Evolutionary conservation across 2,329 filamentous ascomycete genomes (phyloP), one percentile per base, ranked within the genome.

Genomic region (Fusarium gaditjirri): DNA sequence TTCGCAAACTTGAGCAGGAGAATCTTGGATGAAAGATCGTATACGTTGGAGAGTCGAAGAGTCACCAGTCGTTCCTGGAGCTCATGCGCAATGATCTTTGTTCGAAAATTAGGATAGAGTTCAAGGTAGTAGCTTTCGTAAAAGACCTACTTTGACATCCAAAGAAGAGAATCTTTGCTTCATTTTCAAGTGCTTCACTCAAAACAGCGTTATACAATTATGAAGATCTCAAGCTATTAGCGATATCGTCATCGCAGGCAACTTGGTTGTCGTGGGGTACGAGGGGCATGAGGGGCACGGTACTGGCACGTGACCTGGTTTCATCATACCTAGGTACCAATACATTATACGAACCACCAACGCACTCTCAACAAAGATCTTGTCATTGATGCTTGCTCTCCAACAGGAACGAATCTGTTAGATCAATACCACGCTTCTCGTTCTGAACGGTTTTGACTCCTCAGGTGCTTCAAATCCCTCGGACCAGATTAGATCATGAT

Each of bases 1-100:
- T 96, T 97, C 61, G 94, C 91, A 79, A 99, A 96, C 80, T 98
- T 98, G 82, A 99, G 89, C 31, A 98, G 91, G 79, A 98, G 94
- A 78, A 98, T 98, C 79, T 95, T 94, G 73, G 94, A 94, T 70
- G 94, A 97, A 66, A 99, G 90, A 81, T 99, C 96, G 84, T 99
- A 98, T 80, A 98, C 92, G 80, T 99, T 99, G 70, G 93, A 90
- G 55, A 98, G 89, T 71, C 96, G 93, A 70, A 98, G 87, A 65
- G 90, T 90, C 65, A 92, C 89, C 59, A 99, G 88, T 72, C 88
- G 89, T 71, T 89, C 86, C 66, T 94, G 92, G 70, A 99, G 92
- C 88, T 99, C 96, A 81, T 97, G 94, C 62, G 94, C 93, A 79
- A 98, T 97, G 82, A 97, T 94, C 94, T 97, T 78, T 57, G 25